Base-by-base conservation (phyloP, 495 filamentous ascomycete species). In the Lasiosphaeriaceae sp. region DNA sequence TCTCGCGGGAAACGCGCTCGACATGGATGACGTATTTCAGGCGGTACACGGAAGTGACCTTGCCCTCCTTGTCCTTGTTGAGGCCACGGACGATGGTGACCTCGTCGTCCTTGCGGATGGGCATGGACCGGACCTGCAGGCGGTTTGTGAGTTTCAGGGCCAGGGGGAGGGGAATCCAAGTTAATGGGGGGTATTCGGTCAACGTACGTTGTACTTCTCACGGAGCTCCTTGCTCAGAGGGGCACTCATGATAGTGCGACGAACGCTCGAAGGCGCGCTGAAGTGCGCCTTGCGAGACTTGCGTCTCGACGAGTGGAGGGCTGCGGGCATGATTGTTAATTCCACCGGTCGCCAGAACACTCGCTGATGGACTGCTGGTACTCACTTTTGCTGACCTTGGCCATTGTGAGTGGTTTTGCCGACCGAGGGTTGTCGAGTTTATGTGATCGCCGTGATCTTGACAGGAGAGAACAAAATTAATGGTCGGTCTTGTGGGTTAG, bases 221-320 rank as follows among this genome's bases (percentile, higher is more conserved):
- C 89, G 83, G 65, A 99, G 85, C 79, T 98, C 94, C 79, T 94
- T 96, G 83, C 84, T 89, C 57, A 98, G 84, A 56, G 90, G 88
- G 50, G 94, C 94, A 79, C 84, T 89, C 90, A 99, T 95, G 79
- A 92, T 91, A 63, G 86, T 80, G 67, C 94, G 88, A 74, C 95
- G 92, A 69, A 89, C 84, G 79, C 86, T 88, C 71, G 90, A 96
- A 50, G 92, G 91, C 59, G 94, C 94, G 60, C 76, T 76, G 86
- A 96, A 97, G 83, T 99, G 93, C 63, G 89, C 90, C 84, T 95
- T 95, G 79, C 94, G 90, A 74, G 89, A 90, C 88, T 99, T 99
- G 75, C 92, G 84, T 78, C 94, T 87, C 70, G 90, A 96, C 76
- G 86, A 80, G 54, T 66, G 62, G 48, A 73, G 35, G 60, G 62